phyloP scores from a whole-genome alignment of 2,329 filamentous ascomycete species.

The Aspergillus transmontanensis region DNA sequence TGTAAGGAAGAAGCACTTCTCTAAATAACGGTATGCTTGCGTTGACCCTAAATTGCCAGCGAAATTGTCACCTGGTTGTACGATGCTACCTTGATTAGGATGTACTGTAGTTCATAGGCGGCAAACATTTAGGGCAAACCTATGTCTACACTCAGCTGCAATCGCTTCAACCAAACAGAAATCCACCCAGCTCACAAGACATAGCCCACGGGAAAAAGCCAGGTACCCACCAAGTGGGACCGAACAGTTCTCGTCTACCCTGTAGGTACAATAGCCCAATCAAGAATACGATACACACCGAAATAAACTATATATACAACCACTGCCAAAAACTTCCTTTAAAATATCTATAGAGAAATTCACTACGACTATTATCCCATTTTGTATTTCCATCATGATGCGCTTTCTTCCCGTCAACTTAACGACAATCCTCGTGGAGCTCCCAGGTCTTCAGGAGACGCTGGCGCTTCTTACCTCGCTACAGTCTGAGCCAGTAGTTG shows the following conservation, averaged over 20 bases:
- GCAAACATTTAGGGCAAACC: too few relatives aligned
- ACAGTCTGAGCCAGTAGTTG: neutral
- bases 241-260: neutral
- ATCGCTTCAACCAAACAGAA: too few relatives aligned
- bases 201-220: too few relatives aligned
- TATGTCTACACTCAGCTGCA: too few relatives aligned
- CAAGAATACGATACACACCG: too few relatives aligned
- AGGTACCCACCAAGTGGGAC: neutral
- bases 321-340: neutral
- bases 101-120: too few relatives aligned
- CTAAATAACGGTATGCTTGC: too few relatives aligned
- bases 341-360: neutral
- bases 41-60: too few relatives aligned
- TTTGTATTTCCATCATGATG: neutral
- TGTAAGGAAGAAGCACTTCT: too few relatives aligned
- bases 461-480: neutral
- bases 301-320: neutral
- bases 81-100: too few relatives aligned
- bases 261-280: neutral
- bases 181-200: too few relatives aligned
- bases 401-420: neutral
- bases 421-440: neutral
- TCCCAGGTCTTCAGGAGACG: neutral
- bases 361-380: neutral
- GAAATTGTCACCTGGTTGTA: too few relatives aligned